A percentile compares a stretch with the other conserved stretches of the same genome.
Conservation (phyloP, 2,329 filamentous ascomycete genomes). For the Cladosporium sphaerospermum region DNA sequence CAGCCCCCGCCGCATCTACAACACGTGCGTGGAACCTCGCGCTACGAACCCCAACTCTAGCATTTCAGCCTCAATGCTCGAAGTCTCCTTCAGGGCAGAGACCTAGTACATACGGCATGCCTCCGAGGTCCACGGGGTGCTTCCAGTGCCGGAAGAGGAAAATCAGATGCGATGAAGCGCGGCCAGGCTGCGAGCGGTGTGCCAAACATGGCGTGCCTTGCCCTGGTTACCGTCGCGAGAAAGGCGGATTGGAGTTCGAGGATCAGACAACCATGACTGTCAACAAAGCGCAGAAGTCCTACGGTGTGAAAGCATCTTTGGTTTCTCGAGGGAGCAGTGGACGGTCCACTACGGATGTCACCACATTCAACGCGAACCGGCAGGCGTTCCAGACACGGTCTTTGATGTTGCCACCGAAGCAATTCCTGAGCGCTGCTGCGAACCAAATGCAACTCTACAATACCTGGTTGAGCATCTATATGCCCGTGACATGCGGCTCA, state of each 20-base stretch:
- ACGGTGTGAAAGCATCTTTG: slow-evolving; percentile 2
- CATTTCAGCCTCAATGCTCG: not conserved
- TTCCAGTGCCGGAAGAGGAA: slow-evolving; percentile 15
- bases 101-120: slow-evolving; percentile 17
- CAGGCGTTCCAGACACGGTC: slow-evolving; percentile 1
- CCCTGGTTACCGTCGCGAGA: slow-evolving; percentile 13
- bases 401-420: not conserved
- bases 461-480: slow-evolving; percentile 12
- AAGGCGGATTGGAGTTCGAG: slow-evolving; percentile 14
- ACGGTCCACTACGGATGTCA: not conserved
- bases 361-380: not conserved
- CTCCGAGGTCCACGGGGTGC: slow-evolving; percentile 23
- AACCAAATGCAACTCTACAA: slow-evolving; percentile 18
- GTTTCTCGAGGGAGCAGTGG: not conserved
- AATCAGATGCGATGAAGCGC: slow-evolving; percentile 15
- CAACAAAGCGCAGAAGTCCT: slow-evolving; percentile 1
- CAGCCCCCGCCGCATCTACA: not conserved
- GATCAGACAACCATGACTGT: slow-evolving; percentile 12
- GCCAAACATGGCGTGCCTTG: slow-evolving; percentile 14
- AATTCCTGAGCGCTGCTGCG: slow-evolving; percentile 2
- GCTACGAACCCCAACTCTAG: not conserved
- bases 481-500: not conserved
- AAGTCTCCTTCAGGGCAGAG: not conserved
- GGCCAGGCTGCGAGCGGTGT: slow-evolving; percentile 15
- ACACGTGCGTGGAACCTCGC: not conserved